Conservation (phyloP, 495 filamentous ascomycete genomes). For the Filosporella fistucella region DNA sequence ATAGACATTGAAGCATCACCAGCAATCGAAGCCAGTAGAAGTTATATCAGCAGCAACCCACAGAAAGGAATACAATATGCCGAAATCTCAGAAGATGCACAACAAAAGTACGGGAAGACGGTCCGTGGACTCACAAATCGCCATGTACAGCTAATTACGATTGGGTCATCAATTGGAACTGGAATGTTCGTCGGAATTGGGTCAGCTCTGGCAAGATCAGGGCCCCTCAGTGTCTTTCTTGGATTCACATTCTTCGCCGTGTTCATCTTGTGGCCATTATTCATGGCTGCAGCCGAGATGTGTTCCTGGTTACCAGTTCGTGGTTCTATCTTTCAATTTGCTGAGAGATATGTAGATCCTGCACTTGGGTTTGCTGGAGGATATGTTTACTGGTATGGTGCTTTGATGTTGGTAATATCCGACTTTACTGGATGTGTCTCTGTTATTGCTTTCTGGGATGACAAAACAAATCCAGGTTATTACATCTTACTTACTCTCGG, state of each 20-base stretch:
- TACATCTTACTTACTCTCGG: constrained; percentile 34
- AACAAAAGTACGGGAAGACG: constrained; percentile 24
- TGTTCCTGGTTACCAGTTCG: constrained; percentile 76
- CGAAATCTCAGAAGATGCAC: background rate
- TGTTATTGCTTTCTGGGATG: constrained; percentile 62
- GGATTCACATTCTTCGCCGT: constrained; percentile 67
- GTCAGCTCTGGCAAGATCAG: constrained; percentile 57
- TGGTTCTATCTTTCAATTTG: constrained; percentile 77
- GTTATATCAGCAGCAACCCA: too few species aligned
- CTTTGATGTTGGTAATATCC: constrained; percentile 63
- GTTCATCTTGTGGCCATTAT: constrained; percentile 19
- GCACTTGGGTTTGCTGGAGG: constrained; percentile 59
- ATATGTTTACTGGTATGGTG: constrained; percentile 71
- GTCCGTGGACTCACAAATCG: constrained; percentile 60
- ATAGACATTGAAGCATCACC: background rate
- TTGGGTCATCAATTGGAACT: constrained; percentile 58
- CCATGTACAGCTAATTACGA: constrained; percentile 47
- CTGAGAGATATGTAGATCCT: constrained; percentile 74
- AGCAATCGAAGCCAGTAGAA: background rate
- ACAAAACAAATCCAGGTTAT: constrained; percentile 48
- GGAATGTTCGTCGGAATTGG: constrained; percentile 72
- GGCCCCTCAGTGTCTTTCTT: constrained; percentile 69
- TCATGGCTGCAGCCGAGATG: constrained; percentile 68
- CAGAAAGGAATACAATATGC: background rate
- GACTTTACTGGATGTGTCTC: constrained; percentile 65